phyloP scores from a whole-genome alignment of 2,329 filamentous ascomycete genomes.

The Xylariomycetidae sp. region DNA sequence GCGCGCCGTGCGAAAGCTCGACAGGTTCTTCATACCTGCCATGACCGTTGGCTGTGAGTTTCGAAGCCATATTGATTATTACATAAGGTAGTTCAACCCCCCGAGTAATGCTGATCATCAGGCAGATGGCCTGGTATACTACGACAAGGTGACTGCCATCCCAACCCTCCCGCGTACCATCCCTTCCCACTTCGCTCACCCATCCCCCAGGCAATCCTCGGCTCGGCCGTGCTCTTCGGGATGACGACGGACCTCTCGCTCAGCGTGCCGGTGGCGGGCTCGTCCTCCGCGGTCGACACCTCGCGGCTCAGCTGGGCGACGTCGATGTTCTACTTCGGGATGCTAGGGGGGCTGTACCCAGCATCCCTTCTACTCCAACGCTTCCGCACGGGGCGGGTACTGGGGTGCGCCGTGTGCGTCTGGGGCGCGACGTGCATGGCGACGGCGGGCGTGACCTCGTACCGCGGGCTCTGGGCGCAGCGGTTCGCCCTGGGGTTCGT shows the following conservation, averaged over 20 bases:
- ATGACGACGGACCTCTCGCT: conserved; percentile 66
- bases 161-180: not conserved
- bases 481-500: conserved; percentile 59
- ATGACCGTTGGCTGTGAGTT: conserved; percentile 50
- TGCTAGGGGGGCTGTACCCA: conserved; percentile 68
- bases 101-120: too few species aligned
- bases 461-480: conserved; percentile 59
- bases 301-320: conserved; percentile 69
- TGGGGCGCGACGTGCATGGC: conserved; percentile 64
- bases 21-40: conserved; percentile 59
- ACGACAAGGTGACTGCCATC: conserved; percentile 54
- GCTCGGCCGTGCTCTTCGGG: conserved; percentile 66
- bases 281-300: conserved; percentile 56
- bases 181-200: not conserved
- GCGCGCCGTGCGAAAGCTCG: conserved; percentile 59
- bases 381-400: conserved; percentile 57
- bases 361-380: conserved; percentile 66
- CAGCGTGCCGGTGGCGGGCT: conserved; percentile 38
- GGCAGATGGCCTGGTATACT: conserved; percentile 59
- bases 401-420: conserved; percentile 56
- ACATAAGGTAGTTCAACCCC: too few species aligned
- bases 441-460: conserved; percentile 59
- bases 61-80: too few species aligned
- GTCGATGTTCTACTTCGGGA: conserved; percentile 74
- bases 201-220: conserved; percentile 62